Conservation (phyloP, 768 basidiomycete genomes). For the Epithele typhae region DNA sequence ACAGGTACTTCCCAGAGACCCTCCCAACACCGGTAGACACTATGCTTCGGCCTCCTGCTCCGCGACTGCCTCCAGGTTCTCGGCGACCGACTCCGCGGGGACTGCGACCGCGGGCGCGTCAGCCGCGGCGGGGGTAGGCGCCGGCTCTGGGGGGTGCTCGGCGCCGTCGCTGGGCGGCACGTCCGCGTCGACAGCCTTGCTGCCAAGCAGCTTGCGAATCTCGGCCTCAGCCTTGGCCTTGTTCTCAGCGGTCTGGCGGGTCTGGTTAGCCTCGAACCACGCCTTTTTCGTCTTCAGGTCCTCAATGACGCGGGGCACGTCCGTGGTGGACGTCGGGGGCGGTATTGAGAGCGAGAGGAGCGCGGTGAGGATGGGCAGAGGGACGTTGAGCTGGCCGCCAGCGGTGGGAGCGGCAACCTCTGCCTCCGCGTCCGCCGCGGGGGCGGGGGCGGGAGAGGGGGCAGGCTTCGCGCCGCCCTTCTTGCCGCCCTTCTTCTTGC, state of each 20-base stretch:
- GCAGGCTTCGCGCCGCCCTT: constrained; percentile 38
- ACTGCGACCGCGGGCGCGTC: constrained; percentile 29
- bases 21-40: constrained; percentile 17
- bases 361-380: constrained; percentile 82
- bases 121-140: constrained; percentile 36
- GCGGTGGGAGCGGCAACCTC: constrained; percentile 2
- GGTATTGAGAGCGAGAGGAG: constrained; percentile 87
- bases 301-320: constrained; percentile 80
- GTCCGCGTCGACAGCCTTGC: constrained; percentile 31
- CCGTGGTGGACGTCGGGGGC: constrained; percentile 71
- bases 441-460: constrained; percentile 10
- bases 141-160: constrained; percentile 43
- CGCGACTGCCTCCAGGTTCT: constrained; percentile 39
- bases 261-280: constrained; percentile 94
- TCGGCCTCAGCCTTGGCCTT: constrained; percentile 75
- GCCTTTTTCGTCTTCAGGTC: constrained; percentile 92
- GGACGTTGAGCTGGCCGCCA: constrained; percentile 59
- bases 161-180: constrained; percentile 37
- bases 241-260: constrained; percentile 71
- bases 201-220: constrained; percentile 52
- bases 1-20: constrained; percentile 4
- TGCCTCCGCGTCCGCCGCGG: constrained; percentile 1
- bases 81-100: constrained; percentile 36
- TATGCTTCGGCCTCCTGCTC: constrained; percentile 28
- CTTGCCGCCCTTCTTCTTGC: constrained; percentile 67